Base-by-base conservation (phyloP, 352 stramenopile species). In the Blastocystis sp. region DNA sequence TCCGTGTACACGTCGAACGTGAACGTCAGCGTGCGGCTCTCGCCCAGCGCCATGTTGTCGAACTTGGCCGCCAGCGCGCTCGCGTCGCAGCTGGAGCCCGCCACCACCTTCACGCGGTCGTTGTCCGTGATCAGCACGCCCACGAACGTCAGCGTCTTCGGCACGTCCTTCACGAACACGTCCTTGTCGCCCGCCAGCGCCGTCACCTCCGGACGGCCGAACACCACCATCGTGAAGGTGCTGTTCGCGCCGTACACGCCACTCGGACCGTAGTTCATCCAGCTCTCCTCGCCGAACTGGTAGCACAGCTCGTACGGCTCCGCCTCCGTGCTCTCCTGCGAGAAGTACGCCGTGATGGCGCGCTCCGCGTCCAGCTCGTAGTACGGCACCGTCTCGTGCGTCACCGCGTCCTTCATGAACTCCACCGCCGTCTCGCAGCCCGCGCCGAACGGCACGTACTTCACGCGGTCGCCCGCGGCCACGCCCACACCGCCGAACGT, bases 251-350 rank as follows among this genome's bases (percentile, higher is more conserved):
- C 78, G 43, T 84, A 84, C 9, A 28, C 74, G 14, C 74, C 74
- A n/a, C 34, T 34, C 34, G 74, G 74, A 48, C 67, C 78, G 60
- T 88, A 88, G 56, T 79, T 64, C 67, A 79, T 88, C 78, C 78
- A 88, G 11, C 21, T 23, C 53, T 88, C 59, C n/a, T 56, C 78
- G 17, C 19, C 60, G 52, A 88, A 88, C 67, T 88, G 78, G 48
- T 88, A 88, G 60, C 78, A 88, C 43, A 88, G 19, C 52, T 88
- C 43, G 60, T 88, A 88, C 9, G 78, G 78, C 52, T 53, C 67
- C 45, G 79, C 67, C 56, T 65, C 64, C 21, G 78, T 77, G 43
- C 67, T 88, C 67, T 88, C 78, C 45, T 65, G n/a, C 5, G n/a
- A 9, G 67, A 88, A 88, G 74, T 56, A 84, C 17, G 74, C 66